Evolutionary conservation across 192 early-diverging fungal species (phyloP), one percentile per base, ranked within the genome.

Genomic region (Ramicandelaber brevisporus): DNA sequence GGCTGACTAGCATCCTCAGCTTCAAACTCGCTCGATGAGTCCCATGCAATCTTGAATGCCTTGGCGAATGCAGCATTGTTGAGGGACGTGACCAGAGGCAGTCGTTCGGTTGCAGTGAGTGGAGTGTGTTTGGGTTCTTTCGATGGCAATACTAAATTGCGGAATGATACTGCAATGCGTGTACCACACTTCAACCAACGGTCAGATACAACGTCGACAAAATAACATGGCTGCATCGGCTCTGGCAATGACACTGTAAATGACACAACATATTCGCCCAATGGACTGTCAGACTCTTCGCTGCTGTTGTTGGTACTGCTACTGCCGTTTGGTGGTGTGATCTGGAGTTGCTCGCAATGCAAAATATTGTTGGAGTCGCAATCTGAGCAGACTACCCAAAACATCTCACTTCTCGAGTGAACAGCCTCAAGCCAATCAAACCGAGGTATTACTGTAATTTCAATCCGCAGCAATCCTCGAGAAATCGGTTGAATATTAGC

Each of bases 341-440:
- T 50, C 17, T 96, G 63, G 46, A 96, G 83, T n/a, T 55, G 59
- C 48, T 99, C 93, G 33, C 78, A 61, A 40, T 86, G 77, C 22
- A 96, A 46, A 20, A 99, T 70, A 39, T 57, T 50, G 39, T 90
- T 84, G 17, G 76, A 72, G 40, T 92, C 86, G 4, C 74, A 78
- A 49, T 99, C 93, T 53, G 90, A 86, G 3, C 93, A 79, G 14
- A 80, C 44, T 31, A 99, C 55, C 86, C 84, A 96, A 54, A 96
- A 99, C 10, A 59, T 57, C 43, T 99, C 86, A 0, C 75, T 75
- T 2, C 57, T 60, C 2, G 81, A 81, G 27, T 77, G 71, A 9
- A 78, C 59, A 29, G 85, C 76, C 29, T 83, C 85, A 44, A 84
- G 77, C 69, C 78, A 99, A 30, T 64, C 57, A 45, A 99, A 99